These are phyloP conservation scores for Hypoxylon sp. DNA, from an alignment of 2,329 filamentous ascomycete genomes.

Conservation along the genomic window DNA sequence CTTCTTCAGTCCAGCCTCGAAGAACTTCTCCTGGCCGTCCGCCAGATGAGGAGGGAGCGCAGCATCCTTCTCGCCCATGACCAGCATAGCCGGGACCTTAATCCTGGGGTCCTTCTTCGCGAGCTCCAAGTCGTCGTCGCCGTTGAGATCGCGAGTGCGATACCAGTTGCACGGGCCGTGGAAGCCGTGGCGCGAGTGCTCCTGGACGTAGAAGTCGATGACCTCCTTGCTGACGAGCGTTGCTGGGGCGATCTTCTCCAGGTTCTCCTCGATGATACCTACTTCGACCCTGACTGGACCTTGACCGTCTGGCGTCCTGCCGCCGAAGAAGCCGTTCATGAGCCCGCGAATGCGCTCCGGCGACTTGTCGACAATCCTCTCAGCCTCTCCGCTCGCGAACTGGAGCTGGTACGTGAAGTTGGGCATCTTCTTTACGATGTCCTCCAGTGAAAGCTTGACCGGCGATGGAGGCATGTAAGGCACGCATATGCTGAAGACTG, in stretches of 20 bases:
- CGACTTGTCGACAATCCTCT: constrained; percentile 68
- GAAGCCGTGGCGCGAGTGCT: constrained; percentile 80
- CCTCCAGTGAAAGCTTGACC: constrained; percentile 69
- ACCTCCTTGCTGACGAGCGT: constrained; percentile 77
- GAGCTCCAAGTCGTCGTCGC: constrained; percentile 78
- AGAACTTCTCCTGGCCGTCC: constrained; percentile 76
- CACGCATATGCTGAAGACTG: constrained; percentile 85
- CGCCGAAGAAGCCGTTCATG: constrained; percentile 80
- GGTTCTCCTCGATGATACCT: constrained; percentile 75
- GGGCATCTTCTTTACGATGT: constrained; percentile 71
- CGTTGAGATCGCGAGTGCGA: constrained; percentile 79
- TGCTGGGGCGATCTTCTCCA: constrained; percentile 70
- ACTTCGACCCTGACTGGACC: constrained; percentile 69
- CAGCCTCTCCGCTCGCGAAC: constrained; percentile 77
- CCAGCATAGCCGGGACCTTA: constrained; percentile 78
- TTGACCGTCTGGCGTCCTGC: constrained; percentile 68
- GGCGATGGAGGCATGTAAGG: constrained; percentile 73
- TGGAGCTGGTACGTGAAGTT: constrained; percentile 90
- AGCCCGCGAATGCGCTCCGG: constrained; percentile 76
- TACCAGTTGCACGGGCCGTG: constrained; percentile 93
- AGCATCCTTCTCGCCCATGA: constrained; percentile 78
- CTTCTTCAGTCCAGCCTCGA: constrained; percentile 74
- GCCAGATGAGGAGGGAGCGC: constrained; percentile 82
- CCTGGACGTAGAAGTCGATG: constrained; percentile 80
- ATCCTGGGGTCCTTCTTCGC: constrained; percentile 73